Base-by-base conservation (phyloP, 371 early-diverging fungal species). In the Mucor mucedo region DNA sequence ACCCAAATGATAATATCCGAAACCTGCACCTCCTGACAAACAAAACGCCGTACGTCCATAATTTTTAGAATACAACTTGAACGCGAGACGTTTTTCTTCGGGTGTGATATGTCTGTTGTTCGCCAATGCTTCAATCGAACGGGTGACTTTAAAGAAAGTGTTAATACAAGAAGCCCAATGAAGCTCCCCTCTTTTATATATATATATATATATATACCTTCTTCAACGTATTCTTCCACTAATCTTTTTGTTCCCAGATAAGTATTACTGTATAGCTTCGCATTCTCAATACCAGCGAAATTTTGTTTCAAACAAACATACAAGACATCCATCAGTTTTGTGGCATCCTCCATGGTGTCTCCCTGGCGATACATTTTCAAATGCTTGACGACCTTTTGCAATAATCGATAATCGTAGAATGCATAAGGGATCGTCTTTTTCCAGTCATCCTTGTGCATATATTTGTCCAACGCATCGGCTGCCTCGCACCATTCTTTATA, bases 11-110 rank as follows among this genome's bases (percentile, higher is more conserved):
- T 86, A 90, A 66, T 89, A 87, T 9, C 93, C 95, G 74, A 95
- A 91, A 29, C 89, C 84, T 1, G 94, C 95, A 49, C 97, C 97
- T 13, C 97, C 97, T 7, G 89, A 88, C 35, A 97, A 82, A 62
- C 95, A 89, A 61, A 97, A 79, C 1, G 96, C 96, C 0, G 94
- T 91, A 9, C 93, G 80, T 2, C 97, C 97, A 74, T 90, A 95
- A 47, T 92, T 87, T 61, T 89, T 85, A 40, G 87, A 85, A 40
- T 89, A 85, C 29, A 91, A 77, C 55, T 82, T 87, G 66, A 95
- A 91, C 57, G 94, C 91, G 9, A 79, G 79, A 13, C 83, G 75
- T 71, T 93, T 92, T 11, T 87, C 89, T 27, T 83, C 82, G 13
- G 71, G 42, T 3, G 85, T 60, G 27, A 89, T 66, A 32, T 70